Conservation (phyloP, 192 early-diverging fungal genomes). For the Coemansia sp. region DNA sequence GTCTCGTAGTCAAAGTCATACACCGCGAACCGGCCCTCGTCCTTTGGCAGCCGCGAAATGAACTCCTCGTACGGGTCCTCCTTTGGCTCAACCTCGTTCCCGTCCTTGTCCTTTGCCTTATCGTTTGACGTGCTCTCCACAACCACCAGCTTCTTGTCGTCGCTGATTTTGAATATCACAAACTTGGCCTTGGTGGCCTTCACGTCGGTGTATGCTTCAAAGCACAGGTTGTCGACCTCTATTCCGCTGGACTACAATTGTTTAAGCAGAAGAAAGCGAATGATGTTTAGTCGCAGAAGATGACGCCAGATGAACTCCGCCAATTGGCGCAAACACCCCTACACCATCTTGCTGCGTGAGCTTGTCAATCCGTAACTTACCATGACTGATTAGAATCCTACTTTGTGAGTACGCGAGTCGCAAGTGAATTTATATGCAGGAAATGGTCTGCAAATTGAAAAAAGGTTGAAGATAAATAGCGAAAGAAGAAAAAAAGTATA, state of each 20-base stretch:
- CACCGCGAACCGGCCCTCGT: slow-evolving; percentile 81
- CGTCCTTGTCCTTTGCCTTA: slow-evolving; percentile 58
- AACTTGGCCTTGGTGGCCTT: slow-evolving; percentile 64
- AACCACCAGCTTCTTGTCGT: slow-evolving; percentile 63
- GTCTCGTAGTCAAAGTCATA: slow-evolving; percentile 83
- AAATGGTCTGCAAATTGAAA: background rate
- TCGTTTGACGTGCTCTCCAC: slow-evolving; percentile 57
- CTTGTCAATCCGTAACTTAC: too few species aligned
- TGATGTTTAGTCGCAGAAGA: background rate
- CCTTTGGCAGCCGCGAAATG: slow-evolving; percentile 57
- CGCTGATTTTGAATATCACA: slow-evolving; percentile 81
- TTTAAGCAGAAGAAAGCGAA: background rate
- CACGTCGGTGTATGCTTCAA: slow-evolving; percentile 65
- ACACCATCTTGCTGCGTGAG: too few species aligned
- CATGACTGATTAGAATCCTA: background rate
- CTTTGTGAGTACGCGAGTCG: background rate
- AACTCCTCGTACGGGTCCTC: slow-evolving; percentile 68
- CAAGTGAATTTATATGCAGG: background rate
- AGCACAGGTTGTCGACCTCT: slow-evolving; percentile 58
- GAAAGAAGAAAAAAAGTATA: too few species aligned
- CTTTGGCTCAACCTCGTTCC: slow-evolving; percentile 47
- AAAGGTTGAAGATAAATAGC: background rate
- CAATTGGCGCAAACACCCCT: too few species aligned
- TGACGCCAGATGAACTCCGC: too few species aligned
- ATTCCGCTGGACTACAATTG: slow-evolving; percentile 73